Evolutionary conservation across 2,329 filamentous ascomycete species (phyloP).

Genomic region (Allantophomopsis cytisporea): DNA sequence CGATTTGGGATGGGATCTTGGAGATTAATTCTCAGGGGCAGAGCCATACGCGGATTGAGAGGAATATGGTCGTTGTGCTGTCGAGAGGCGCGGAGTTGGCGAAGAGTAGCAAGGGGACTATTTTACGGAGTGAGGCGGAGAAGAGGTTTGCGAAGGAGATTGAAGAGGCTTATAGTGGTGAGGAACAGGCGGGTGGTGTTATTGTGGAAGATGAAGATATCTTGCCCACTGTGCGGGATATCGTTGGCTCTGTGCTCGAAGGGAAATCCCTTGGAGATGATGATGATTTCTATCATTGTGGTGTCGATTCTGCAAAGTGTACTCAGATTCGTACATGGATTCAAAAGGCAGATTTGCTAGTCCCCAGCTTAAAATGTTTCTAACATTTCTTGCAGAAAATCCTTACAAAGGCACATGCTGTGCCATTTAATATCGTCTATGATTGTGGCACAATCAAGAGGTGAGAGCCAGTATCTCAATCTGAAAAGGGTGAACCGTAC

Average conservation of each 20-base stretch:
- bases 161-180: conserved; percentile 26
- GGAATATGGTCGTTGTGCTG: conserved; percentile 31
- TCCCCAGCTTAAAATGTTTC: too few species aligned
- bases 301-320: conserved; percentile 36
- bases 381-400: too few species aligned
- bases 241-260: conserved; percentile 19
- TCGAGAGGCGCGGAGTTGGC: conserved; percentile 22
- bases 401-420: neutral
- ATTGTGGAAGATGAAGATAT: conserved; percentile 22
- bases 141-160: conserved; percentile 32
- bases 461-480: conserved; percentile 3
- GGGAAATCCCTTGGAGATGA: conserved; percentile 17
- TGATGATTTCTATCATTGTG: conserved; percentile 38
- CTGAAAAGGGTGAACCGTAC: neutral
- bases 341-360: conserved; percentile 18
- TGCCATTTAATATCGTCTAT: conserved; percentile 46
- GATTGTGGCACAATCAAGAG: conserved; percentile 37
- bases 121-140: conserved; percentile 37
- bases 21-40: conserved; percentile 33
- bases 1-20: conserved; percentile 28
- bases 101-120: conserved; percentile 51
- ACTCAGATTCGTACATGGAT: conserved; percentile 8
- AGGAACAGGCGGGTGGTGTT: conserved; percentile 1
- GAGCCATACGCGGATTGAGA: conserved; percentile 33
- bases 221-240: conserved; percentile 14